These are phyloP conservation scores for Candida manassasensis DNA, from an alignment of 805 yeast genomes.

Conservation along the genomic window DNA sequence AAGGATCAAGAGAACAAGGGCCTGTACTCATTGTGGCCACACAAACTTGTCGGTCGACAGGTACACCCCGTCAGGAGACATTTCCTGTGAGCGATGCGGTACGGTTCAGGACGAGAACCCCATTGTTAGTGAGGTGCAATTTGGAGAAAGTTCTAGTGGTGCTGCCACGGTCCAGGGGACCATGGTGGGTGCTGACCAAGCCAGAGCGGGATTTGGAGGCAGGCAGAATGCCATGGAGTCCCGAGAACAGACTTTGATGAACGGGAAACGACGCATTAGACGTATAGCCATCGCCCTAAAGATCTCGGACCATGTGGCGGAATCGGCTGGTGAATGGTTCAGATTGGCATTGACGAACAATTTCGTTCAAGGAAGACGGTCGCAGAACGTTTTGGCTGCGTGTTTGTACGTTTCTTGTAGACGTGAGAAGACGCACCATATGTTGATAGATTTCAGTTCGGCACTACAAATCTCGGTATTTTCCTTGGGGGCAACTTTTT, in stretches of 20 bases:
- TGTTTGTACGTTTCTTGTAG: conserved; percentile 95
- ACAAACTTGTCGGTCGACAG: conserved; percentile 19
- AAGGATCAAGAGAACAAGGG: conserved; percentile 6
- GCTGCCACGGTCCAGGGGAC: conserved; percentile 96
- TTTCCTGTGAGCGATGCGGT: conserved; percentile 82
- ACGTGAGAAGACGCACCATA: conserved; percentile 83
- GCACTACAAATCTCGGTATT: conserved; percentile 86
- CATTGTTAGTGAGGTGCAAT: conserved; percentile 91
- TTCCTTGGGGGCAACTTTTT: conserved; percentile 92
- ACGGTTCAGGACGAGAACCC: conserved; percentile 86
- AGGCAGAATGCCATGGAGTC: conserved; percentile 76
- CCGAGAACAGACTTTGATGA: conserved; percentile 81
- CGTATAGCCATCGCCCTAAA: conserved; percentile 73
- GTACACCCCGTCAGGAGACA: conserved; percentile 52
- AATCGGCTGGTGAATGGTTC: conserved; percentile 87
- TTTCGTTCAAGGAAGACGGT: conserved; percentile 94
- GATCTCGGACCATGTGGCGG: conserved; percentile 81
- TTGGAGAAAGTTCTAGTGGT: conserved; percentile 87
- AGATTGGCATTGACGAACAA: conserved; percentile 78
- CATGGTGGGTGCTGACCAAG: conserved; percentile 83
- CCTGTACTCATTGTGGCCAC: conserved; percentile 24
- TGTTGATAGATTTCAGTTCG: conserved; percentile 93
- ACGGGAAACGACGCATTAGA: conserved; percentile 74
- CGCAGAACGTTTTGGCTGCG: conserved; percentile 93
- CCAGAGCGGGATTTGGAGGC: conserved; percentile 63